Evolutionary conservation across 805 yeast species (phyloP).

Genomic region (Candida ortonii): DNA sequence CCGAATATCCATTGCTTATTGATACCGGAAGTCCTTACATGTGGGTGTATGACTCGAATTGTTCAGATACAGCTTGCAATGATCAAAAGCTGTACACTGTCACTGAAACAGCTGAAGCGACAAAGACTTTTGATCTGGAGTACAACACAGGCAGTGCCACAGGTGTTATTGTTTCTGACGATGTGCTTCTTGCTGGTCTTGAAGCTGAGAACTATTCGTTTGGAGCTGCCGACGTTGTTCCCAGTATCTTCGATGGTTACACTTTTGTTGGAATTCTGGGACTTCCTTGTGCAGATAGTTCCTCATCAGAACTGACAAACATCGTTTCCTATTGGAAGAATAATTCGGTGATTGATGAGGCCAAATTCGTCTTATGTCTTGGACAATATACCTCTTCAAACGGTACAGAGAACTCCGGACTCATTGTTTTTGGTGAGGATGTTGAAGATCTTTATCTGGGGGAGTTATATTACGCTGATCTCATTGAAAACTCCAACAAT

Average conservation of each 20-base stretch:
- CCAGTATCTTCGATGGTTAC: constrained; percentile 49
- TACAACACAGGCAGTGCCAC: constrained; percentile 54
- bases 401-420: constrained; percentile 35
- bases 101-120: constrained; percentile 13
- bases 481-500: constrained; percentile 32
- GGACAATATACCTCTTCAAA: constrained; percentile 31
- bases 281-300: constrained; percentile 44
- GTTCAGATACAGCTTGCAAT: constrained; percentile 44
- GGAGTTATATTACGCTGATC: constrained; percentile 38
- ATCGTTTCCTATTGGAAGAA: constrained; percentile 39
- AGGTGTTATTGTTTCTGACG: constrained; percentile 45
- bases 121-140: constrained; percentile 41
- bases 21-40: constrained; percentile 67
- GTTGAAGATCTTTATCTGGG: constrained; percentile 38
- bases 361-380: constrained; percentile 45
- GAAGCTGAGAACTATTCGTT: constrained; percentile 41
- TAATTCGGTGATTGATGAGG: constrained; percentile 33
- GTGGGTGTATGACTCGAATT: constrained; percentile 58
- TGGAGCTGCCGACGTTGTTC: constrained; percentile 54
- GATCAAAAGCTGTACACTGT: constrained; percentile 32
- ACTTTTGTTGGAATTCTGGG: constrained; percentile 62
- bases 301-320: constrained; percentile 35
- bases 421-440: constrained; percentile 43
- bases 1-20: constrained; percentile 48
- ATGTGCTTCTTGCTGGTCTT: constrained; percentile 37